Evolutionary conservation across 2,329 filamentous ascomycete genomes (phyloP).

Genomic region (Talaromyces sp.): DNA sequence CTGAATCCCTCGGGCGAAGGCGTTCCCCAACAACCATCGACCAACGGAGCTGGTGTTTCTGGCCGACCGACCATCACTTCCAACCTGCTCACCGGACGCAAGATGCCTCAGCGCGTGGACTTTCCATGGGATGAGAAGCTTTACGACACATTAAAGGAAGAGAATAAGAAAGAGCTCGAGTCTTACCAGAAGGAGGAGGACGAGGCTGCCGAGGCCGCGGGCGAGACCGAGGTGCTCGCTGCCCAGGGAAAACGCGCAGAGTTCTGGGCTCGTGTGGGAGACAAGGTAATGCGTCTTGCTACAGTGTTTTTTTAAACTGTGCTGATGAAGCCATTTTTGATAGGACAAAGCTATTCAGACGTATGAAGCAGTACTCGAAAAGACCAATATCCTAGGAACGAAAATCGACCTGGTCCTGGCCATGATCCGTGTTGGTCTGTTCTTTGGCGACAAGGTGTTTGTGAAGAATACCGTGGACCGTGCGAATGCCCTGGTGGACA

Average conservation of each 20-base stretch:
- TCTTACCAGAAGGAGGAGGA: constrained; percentile 80
- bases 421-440: constrained; percentile 90
- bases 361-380: constrained; percentile 91
- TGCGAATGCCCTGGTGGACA: constrained; percentile 83
- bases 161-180: constrained; percentile 73
- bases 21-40: constrained; percentile 41
- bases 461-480: constrained; percentile 94
- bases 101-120: constrained; percentile 58
- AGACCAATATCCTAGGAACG: constrained; percentile 91
- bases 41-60: constrained; percentile 27
- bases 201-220: constrained; percentile 90
- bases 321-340: not conserved
- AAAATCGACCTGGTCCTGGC: constrained; percentile 97
- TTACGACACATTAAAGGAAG: constrained; percentile 69
- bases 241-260: constrained; percentile 92
- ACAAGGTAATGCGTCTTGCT: constrained; percentile 64
- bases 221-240: constrained; percentile 89
- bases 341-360: constrained; percentile 90
- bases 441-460: constrained; percentile 87
- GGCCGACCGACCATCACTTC: constrained; percentile 53
- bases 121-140: constrained; percentile 88
- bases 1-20: constrained; percentile 71
- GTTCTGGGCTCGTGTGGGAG: constrained; percentile 90
- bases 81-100: constrained; percentile 70
- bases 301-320: not conserved